Conservation (phyloP, 257 asterid species). For the Nicotiana paniculata region DNA sequence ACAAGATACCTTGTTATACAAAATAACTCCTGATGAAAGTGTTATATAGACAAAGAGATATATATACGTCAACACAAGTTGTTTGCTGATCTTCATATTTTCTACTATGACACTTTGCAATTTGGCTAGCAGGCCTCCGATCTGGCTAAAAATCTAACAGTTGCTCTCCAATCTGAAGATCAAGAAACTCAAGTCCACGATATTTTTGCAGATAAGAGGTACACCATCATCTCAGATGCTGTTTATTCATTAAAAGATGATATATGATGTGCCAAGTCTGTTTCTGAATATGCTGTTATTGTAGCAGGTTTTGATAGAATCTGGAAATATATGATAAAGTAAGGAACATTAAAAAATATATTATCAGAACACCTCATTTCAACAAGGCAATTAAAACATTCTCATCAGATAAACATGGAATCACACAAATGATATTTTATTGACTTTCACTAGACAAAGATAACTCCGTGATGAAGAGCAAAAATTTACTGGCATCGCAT, state of each 20-base stretch:
- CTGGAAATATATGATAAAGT: neutral
- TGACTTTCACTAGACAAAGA: neutral
- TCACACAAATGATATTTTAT: neutral
- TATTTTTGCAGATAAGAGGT: neutral
- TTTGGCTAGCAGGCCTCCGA: neutral
- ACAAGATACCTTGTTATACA: conserved; percentile 77
- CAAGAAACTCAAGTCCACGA: neutral
- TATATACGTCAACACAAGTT: conserved; percentile 75
- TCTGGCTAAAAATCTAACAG: neutral
- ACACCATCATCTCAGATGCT: neutral
- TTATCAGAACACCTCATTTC: neutral
- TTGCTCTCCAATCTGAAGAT: neutral
- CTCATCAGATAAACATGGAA: neutral
- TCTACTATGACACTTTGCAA: neutral
- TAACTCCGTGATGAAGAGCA: neutral
- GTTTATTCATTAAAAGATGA: neutral
- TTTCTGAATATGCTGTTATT: neutral
- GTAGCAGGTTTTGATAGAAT: neutral
- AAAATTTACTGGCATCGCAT: neutral
- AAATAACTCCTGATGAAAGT: conserved; percentile 88
- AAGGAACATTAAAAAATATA: neutral
- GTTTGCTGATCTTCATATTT: conserved; percentile 61
- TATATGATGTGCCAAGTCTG: neutral
- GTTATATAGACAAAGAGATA: conserved; percentile 69
- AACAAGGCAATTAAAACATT: neutral